Conservation (phyloP, 257 asterid species). For the Solanum clarkiae region DNA sequence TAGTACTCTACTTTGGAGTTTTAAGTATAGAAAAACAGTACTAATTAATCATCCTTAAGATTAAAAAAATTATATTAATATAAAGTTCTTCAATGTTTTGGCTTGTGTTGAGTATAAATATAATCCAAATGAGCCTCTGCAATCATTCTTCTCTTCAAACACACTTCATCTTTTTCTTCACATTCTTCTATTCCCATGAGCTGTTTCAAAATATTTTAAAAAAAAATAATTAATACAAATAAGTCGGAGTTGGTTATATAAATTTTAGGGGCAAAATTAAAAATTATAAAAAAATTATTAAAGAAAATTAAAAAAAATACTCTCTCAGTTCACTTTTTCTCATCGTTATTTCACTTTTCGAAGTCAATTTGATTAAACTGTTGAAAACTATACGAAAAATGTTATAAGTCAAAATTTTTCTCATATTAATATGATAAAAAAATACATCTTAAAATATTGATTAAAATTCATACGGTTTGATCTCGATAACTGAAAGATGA, state of each 20-base stretch:
- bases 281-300: background rate
- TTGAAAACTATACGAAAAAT: too few species aligned
- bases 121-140: constrained; percentile 13
- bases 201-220: background rate
- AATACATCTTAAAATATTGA: too few species aligned
- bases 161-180: background rate
- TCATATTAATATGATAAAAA: too few species aligned
- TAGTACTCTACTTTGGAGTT: background rate
- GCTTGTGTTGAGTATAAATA: constrained; percentile 7
- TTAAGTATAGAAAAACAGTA: background rate
- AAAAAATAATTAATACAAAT: too few species aligned
- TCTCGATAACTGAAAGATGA: too few species aligned
- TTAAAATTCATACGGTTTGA: too few species aligned
- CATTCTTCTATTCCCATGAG: constrained; percentile 3
- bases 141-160: constrained; percentile 3
- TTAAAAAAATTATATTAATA: background rate
- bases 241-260: background rate
- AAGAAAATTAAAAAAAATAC: background rate
- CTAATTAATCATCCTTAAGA: background rate
- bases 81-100: background rate
- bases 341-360: too few species aligned
- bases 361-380: too few species aligned
- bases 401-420: too few species aligned
- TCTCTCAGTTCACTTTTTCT: too few species aligned
- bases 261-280: background rate